Evolutionary conservation across 352 stramenopile species (phyloP).

Genomic region (Phytophthora parvispora): DNA sequence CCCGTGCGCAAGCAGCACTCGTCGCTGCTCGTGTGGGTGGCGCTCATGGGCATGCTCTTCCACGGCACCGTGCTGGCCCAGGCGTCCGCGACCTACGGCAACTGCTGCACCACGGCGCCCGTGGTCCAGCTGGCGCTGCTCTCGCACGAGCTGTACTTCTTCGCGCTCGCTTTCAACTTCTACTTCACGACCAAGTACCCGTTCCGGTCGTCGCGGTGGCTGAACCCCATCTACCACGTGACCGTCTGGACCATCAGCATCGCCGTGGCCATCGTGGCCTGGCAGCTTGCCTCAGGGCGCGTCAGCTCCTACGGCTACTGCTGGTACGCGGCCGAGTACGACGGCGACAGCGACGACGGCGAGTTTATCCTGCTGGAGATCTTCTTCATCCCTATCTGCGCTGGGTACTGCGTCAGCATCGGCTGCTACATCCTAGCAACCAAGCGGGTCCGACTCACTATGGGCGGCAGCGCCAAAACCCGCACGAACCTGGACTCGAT

Average conservation of each 20-base stretch:
- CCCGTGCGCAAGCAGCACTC: conserved; percentile 86
- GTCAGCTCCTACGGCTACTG: conserved; percentile 87
- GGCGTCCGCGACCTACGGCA: conserved; percentile 51
- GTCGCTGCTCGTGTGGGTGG: conserved; percentile 84
- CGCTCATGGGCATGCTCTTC: conserved; percentile 84
- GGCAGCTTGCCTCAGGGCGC: conserved; percentile 46
- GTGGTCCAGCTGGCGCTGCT: conserved; percentile 79
- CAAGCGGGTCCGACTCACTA: conserved; percentile 73
- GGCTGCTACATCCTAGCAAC: conserved; percentile 80
- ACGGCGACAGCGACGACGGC: conserved; percentile 42
- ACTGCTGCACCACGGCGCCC: conserved; percentile 71
- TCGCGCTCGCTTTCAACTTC: conserved; percentile 86
- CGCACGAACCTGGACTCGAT: conserved; percentile 84
- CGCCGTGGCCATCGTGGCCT: conserved; percentile 63
- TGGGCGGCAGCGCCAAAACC: conserved; percentile 49
- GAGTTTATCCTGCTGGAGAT: conserved; percentile 72
- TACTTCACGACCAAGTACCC: conserved; percentile 92
- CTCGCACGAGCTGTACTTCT: conserved; percentile 88
- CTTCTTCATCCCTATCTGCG: conserved; percentile 67
- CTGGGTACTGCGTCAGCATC: conserved; percentile 77
- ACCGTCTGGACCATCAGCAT: conserved; percentile 70
- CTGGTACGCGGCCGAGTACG: conserved; percentile 68
- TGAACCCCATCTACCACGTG: conserved; percentile 77
- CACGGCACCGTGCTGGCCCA: conserved; percentile 77
- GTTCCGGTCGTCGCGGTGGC: conserved; percentile 80